Evolutionary conservation across 768 basidiomycete species (phyloP), one percentile per base, ranked within the genome.

Genomic region (Trametes cubensis): DNA sequence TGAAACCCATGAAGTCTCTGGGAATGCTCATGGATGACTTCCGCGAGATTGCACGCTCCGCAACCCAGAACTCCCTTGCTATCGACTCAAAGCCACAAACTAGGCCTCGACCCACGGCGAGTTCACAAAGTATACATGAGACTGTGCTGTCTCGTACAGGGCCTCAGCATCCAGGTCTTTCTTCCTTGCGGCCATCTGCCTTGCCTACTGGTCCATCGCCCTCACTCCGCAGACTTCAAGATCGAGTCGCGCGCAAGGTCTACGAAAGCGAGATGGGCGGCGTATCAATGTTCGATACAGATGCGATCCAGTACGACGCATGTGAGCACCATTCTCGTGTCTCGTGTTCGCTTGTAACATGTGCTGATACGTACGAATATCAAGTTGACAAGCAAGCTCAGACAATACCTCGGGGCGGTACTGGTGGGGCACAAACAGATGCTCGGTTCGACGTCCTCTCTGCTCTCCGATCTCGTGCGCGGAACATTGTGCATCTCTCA

Each of bases 11-110:
- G 25, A 75, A 71, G 55, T 74, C 77, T 2, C 73, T 78, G 17
- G 74, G 63, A 14, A 75, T 73, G 13, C 74, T 76, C 48, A 69
- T 79, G 42, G 73, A 74, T 48, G 67, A 63, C 17, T 76, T 80
- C 47, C 56, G 77, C 20, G 74, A 75, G 58, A 77, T 73, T 26
- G 73, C 75, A 3, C 76, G 76, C 5, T 65, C 62, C 44, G 75
- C 72, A 10, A 73, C 70, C 17, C 49, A 51, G 30, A 45, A 20
- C 4, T 28, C 45, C 28, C 47, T 51, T 28, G 8, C 45, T 21
- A n/a, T 30, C 21, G 23, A 13, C 23, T 6, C 6, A 21, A 44
- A n/a, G 17, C 20, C 38, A 17, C 55, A 47, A 15, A 38, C 44
- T 20, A 18, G 48, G 26, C 20, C 34, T 47, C 52, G 40, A 1